Evolutionary conservation across 1,139 yeast species (phyloP), one percentile per base, ranked within the genome.

Genomic region (Blastobotrys apis): DNA sequence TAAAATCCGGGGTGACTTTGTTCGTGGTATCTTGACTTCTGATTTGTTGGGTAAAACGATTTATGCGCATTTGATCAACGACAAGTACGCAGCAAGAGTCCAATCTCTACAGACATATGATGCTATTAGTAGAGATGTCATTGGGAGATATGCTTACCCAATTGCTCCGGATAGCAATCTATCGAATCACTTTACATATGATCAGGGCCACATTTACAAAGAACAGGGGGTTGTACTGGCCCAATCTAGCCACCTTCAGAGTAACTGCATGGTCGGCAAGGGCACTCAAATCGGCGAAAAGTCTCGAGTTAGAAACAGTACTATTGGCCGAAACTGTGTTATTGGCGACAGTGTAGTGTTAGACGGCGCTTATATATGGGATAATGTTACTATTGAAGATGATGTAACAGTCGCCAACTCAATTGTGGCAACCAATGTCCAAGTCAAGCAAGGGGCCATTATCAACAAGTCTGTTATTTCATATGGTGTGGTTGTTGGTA

Each of bases 131-230:
- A 92, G 85, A 63, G 97, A 92, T 62, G 77, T 90, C 31, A 71
- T 92, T 47, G 88, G 90, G 21, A 78, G 98, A 60, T 90, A 95
- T 84, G 76, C 92, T 48, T 92, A 87, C 60, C 99, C 99, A 17
- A 71, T 90, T 46, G 87, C 84, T 8, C 94, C 96, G 1, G 97
- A 92, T 54, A 72, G 87, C 43, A 90, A 90, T 60, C 71, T 85
- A 53, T 67, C 81, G 46, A 79, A 75, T 21, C 79, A 75, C 53
- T 88, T 84, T 57, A 75, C 86, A 1, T 92, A 84, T 60, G 94
- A 84, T 56, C 75, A 83, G 45, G 84, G 86, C 44, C 94, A 92
- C 62, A 78, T 90, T 39, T 92, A 94, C 66, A 88, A 87, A 65
- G 74, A 69, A 47, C 94, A 84, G 53, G 81, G 82, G 53, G 92